Evolutionary conservation across 2,329 filamentous ascomycete genomes (phyloP), one percentile per base, ranked within the genome.

Genomic region (Exophiala alcalophila): DNA sequence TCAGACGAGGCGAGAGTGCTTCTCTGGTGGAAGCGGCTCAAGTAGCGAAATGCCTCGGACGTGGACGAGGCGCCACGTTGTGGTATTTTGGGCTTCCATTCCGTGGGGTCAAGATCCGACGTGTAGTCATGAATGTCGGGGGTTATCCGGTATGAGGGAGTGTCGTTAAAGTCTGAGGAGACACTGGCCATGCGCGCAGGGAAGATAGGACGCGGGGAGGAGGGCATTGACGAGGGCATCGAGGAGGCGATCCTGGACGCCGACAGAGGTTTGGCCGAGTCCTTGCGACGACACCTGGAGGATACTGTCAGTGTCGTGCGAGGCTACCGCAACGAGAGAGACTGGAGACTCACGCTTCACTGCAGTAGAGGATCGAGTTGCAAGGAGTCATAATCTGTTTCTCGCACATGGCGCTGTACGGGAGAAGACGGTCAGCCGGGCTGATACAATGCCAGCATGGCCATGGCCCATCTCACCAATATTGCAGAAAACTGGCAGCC

Each of bases 371-470:
- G 27, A 80, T 69, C 11, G 70, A 71, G 57, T 77, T 76, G 60
- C 74, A 73, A 11, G 79, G 79, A 21, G 74, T 71, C 39, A 77
- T 72, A 56, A 83, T 82, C 64, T 82, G 78, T 61, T 73, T 80
- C 61, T 83, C 79, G 62, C 79, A 83, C 58, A 74, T 80, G 50
- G 78, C 74, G 63, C 78, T 82, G 57, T 21, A 33, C n/a, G n/a
- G n/a, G n/a, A n/a, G n/a, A n/a, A n/a, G n/a, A n/a, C n/a, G n/a
- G n/a, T n/a, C n/a, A n/a, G n/a, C n/a, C n/a, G n/a, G n/a, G n/a
- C n/a, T n/a, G n/a, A n/a, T n/a, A n/a, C n/a, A n/a, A n/a, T n/a
- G n/a, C n/a, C n/a, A n/a, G n/a, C n/a, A n/a, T n/a, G n/a, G n/a
- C n/a, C n/a, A n/a, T n/a, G n/a, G n/a, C n/a, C n/a, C n/a, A n/a